Conservation (phyloP, 2,329 filamentous ascomycete species). For the Stylonectria norvegica region DNA sequence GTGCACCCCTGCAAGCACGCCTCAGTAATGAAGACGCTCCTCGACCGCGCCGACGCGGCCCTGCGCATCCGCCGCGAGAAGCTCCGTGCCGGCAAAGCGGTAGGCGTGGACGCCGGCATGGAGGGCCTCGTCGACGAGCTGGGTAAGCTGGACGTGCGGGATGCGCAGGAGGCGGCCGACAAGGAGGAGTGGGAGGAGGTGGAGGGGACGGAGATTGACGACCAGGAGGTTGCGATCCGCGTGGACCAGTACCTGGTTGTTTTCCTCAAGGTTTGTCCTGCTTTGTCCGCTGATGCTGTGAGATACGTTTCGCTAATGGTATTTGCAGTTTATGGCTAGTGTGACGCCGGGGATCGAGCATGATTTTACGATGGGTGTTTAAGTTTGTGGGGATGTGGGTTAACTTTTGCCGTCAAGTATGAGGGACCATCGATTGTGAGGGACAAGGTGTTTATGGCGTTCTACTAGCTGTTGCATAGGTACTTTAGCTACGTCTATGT, state of each 20-base stretch:
- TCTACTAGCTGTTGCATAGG: no score
- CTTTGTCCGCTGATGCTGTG: background rate
- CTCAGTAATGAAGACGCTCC: constrained; percentile 93
- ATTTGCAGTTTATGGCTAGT: constrained; percentile 66
- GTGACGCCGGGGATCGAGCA: constrained; percentile 97
- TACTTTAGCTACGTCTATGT: no score
- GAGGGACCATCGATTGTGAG: constrained; percentile 6
- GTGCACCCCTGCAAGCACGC: constrained; percentile 98
- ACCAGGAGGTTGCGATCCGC: constrained; percentile 72
- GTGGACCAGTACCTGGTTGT: constrained; percentile 89
- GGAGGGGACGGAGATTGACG: constrained; percentile 58
- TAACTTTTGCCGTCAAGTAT: background rate
- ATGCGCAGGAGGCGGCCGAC: constrained; percentile 49
- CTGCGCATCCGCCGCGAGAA: constrained; percentile 85
- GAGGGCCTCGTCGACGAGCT: constrained; percentile 85
- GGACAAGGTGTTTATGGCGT: constrained; percentile 21
- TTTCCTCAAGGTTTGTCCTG: constrained; percentile 69
- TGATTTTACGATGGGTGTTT: constrained; percentile 85
- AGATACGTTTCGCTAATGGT: background rate
- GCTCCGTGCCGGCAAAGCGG: constrained; percentile 57
- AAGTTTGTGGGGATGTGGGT: background rate
- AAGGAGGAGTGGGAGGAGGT: constrained; percentile 66
- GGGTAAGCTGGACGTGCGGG: constrained; percentile 57
- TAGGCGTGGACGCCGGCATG: constrained; percentile 58
- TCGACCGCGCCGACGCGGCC: constrained; percentile 91